A percentile compares a stretch with the other conserved stretches of the same genome.
Conservation (phyloP, 495 filamentous ascomycete genomes). For the Aspergillus funiculosus region DNA sequence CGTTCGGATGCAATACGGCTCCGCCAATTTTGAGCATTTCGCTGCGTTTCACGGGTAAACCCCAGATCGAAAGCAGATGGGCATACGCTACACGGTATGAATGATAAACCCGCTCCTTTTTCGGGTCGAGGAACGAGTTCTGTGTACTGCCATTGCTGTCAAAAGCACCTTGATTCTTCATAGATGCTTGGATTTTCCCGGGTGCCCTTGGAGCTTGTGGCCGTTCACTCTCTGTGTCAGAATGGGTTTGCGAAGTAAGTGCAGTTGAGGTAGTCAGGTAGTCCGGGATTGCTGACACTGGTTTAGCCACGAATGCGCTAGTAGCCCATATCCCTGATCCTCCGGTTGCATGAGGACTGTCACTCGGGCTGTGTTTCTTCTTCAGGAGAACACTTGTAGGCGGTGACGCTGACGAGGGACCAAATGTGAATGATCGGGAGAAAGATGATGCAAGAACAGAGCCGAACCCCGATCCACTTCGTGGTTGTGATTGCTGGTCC, state of each 20-base stretch:
- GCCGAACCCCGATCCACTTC: conserved; percentile 41
- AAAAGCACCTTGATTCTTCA: conserved; percentile 73
- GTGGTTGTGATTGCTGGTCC: conserved; percentile 47
- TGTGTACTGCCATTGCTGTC: conserved; percentile 68
- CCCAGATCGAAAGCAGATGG: conserved; percentile 75
- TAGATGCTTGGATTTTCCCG: conserved; percentile 51
- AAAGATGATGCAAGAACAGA: conserved; percentile 65
- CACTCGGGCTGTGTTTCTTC: conserved; percentile 62
- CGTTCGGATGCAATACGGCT: conserved; percentile 13
- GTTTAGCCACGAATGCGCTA: conserved; percentile 51
- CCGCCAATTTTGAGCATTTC: conserved; percentile 75
- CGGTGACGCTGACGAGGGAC: conserved; percentile 61
- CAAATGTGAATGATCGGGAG: conserved; percentile 64
- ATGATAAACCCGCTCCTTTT: conserved; percentile 52
- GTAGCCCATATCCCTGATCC: conserved; percentile 61
- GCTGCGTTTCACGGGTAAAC: conserved; percentile 63
- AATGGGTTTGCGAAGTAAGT: conserved; percentile 32
- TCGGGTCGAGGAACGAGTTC: conserved; percentile 63
- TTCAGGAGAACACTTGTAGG: conserved; percentile 40
- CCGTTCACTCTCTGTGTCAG: conserved; percentile 45
- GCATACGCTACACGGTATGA: conserved; percentile 78
- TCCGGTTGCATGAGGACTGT: conserved; percentile 56
- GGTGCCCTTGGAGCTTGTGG: conserved; percentile 22
- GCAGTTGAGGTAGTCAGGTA: conserved; percentile 28
- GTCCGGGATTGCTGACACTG: conserved; percentile 26